A percentile compares a stretch with the other conserved stretches of the same genome.
phyloP scores from a whole-genome alignment of 768 basidiomycete genomes.

The Calocybe indica region DNA sequence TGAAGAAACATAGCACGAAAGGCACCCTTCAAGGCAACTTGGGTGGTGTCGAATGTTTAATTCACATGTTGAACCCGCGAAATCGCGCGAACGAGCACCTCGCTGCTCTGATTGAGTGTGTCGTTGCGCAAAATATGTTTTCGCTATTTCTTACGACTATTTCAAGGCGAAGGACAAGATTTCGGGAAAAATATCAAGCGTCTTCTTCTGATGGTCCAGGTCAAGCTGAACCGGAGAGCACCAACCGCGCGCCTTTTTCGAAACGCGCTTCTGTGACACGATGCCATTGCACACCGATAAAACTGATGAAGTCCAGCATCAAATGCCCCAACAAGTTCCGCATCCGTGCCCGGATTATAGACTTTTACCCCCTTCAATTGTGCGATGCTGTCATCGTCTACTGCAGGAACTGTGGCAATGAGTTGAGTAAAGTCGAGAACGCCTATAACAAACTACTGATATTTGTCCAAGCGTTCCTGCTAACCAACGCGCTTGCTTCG shows the following conservation, averaged over 20 bases:
- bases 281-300: constrained; percentile 21
- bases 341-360: constrained; percentile 43
- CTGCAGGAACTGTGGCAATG: constrained; percentile 47
- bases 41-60: constrained; percentile 39
- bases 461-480: constrained; percentile 33
- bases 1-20: constrained; percentile 29
- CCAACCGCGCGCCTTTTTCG: neutral
- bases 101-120: constrained; percentile 36
- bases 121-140: neutral
- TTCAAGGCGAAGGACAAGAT: constrained; percentile 18
- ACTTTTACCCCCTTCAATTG: constrained; percentile 50
- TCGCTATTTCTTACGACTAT: neutral
- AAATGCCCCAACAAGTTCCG: constrained; percentile 32
- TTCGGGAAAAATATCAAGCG: neutral
- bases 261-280: neutral
- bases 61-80: constrained; percentile 35
- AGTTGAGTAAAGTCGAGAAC: constrained; percentile 28
- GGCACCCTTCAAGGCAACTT: constrained; percentile 34
- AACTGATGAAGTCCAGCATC: constrained; percentile 26
- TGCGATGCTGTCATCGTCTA: constrained; percentile 38
- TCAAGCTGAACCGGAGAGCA: neutral
- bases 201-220: neutral
- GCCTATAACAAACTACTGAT: neutral
- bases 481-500: constrained; percentile 36
- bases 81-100: constrained; percentile 31